Evolutionary conservation across 495 filamentous ascomycete genomes (phyloP).

Genomic region (Symbiotaphrina buchneri): DNA sequence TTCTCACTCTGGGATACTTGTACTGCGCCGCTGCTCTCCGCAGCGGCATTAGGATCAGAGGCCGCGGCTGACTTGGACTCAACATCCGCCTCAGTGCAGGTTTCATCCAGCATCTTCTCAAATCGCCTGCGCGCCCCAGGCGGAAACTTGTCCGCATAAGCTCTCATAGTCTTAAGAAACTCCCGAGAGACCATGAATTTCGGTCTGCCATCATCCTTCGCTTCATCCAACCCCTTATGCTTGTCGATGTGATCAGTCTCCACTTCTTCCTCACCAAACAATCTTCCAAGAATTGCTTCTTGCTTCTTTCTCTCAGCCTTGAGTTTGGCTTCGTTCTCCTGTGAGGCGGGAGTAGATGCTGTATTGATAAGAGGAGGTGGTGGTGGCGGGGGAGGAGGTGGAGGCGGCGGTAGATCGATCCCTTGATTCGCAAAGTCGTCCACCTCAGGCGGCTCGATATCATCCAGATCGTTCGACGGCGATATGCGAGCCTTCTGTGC

Average conservation of each 20-base stretch:
- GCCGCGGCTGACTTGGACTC: too few species aligned
- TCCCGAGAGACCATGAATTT: too few species aligned
- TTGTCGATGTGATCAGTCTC: conserved; percentile 2
- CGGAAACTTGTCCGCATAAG: too few species aligned
- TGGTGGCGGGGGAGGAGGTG: conserved; percentile 6
- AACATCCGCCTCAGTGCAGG: too few species aligned
- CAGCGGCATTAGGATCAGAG: too few species aligned
- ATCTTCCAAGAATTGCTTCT: conserved; percentile 26
- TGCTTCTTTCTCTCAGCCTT: conserved; percentile 26
- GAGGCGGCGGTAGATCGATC: conserved; percentile 3
- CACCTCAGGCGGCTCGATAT: conserved; percentile 25
- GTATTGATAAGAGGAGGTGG: not conserved
- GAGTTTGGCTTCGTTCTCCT: conserved; percentile 3
- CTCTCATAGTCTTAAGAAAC: too few species aligned
- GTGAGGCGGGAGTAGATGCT: not conserved
- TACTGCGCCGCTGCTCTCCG: too few species aligned
- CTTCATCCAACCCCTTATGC: too few species aligned
- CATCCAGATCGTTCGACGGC: conserved; percentile 20
- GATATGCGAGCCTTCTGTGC: conserved; percentile 27
- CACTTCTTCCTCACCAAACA: conserved; percentile 17
- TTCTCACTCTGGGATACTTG: too few species aligned
- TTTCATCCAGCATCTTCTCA: too few species aligned
- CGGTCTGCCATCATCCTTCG: too few species aligned
- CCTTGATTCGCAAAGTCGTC: conserved; percentile 11
- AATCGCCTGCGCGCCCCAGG: too few species aligned